Evolutionary conservation across 179 eudicot genomes (phyloP), one percentile per base, ranked within the genome.

Genomic region (Beta lomatogona): DNA sequence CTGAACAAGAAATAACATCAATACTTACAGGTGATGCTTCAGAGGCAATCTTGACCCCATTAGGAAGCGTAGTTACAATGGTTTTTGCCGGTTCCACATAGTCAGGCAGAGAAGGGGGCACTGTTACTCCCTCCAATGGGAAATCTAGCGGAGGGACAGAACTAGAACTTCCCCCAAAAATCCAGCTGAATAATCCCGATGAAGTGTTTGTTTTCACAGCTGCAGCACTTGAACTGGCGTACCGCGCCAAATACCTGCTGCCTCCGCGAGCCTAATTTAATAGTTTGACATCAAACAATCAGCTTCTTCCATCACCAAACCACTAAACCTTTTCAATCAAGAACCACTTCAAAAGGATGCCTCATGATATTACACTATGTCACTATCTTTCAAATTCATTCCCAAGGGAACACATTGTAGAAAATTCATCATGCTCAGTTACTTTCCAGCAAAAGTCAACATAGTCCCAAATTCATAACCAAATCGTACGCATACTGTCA

Each of bases 1-100:
- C 19, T 28, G 18, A 64, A n/a, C 25, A 60, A 19, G 52, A 64
- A 50, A 48, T 2, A 78, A 48, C 18, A 25, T 19, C 10, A 70
- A 78, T 31, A 86, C 95, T 71, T 91, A 92, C 99, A 83, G 88
- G 77, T 60, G 95, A 90, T 64, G 90, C 81, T 82, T 96, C 97
- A 36, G 99, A 93, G 45, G 99, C 99, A 55, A 96, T 83, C 86
- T 87, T 94, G 83, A 91, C 83, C 28, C 98, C 98, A 88, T 96
- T 96, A 18, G 93, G 75, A 69, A 96, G 99, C 61, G 93, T 94
- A 67, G 98, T 94, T 82, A 96, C 87, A 86, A 81, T 85, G 52
- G 98, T 92, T 87, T 90, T 90, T 19, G 90, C 92, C 19, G 88
- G 93, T 80, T 94, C 95, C 79, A 94, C 89, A 65, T 54, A 76